Evolutionary conservation across 2,329 filamentous ascomycete genomes (phyloP), one percentile per base, ranked within the genome.

Genomic region (Fusarium sp.): DNA sequence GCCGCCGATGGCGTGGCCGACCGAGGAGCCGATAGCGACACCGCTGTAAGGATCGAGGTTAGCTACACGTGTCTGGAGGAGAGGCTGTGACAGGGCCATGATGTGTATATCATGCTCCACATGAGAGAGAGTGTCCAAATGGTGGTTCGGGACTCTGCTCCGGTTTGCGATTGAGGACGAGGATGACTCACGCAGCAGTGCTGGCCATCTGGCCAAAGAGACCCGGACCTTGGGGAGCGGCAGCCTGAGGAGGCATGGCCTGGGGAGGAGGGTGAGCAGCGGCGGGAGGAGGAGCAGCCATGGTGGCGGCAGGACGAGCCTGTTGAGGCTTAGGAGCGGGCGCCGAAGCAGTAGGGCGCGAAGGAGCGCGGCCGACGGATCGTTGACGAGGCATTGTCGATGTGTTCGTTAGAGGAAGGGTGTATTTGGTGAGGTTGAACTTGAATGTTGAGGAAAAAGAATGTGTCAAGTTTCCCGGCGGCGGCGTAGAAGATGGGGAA

Each of bases 161-260:
- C 27, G 27, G 27, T 29, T 29, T 8, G 27, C 27, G 27, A 29
- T 52, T 37, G 64, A 58, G 14, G 22, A 6, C 13, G 20, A 41
- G 20, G 11, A 20, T 39, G n/a, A 92, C 95, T 87, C 92, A 98
- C 96, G 97, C 97, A 84, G 97, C 97, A 67, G 97, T 99, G 82
- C 92, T 95, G 77, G 97, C 97, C 94, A 99, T 98, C 89, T 98
- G 95, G 69, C 95, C 96, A 78, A 99, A 95, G 13, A 99, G 89
- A 74, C 97, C 96, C 6, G 95, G 92, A 31, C 95, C 94, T 76
- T 92, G 88, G 64, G 84, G 57, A 85, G 83, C 64, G 85, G 76
- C 77, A 62, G 74, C 74, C 74, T 76, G 74, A 57, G 73, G 62
- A 71, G 73, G 73, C 69, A 72, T 72, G 45, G 65, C 73, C 22